Conservation (phyloP, 306 rosid genomes). For the Boehmeria nivea region DNA sequence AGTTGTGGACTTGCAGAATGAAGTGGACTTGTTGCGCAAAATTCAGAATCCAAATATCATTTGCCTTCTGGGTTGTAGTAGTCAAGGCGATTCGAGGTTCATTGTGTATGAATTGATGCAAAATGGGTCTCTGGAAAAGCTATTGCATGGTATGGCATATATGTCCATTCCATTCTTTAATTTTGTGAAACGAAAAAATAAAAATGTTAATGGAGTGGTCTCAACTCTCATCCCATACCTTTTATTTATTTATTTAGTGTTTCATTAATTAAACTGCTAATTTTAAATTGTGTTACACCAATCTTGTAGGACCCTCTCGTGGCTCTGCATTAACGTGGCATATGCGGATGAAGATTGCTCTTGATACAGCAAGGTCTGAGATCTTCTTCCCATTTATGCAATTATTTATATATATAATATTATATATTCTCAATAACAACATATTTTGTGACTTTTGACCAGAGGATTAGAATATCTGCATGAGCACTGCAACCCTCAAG, state of each 20-base stretch:
- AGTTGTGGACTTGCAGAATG: conserved; percentile 56
- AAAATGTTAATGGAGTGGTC: neutral
- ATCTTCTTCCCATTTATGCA: conserved; percentile 11
- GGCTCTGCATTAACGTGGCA: conserved; percentile 84
- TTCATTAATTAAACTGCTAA: neutral
- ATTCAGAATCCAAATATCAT: conserved; percentile 78
- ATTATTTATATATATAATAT: neutral
- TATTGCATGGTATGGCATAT: conserved; percentile 65
- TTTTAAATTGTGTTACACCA: neutral
- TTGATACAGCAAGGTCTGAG: conserved; percentile 77
- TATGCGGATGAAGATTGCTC: conserved; percentile 93
- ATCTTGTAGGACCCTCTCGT: conserved; percentile 61
- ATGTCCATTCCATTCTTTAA: conserved; percentile 1
- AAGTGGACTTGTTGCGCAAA: conserved; percentile 65
- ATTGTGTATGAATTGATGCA: conserved; percentile 80
- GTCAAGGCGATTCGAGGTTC: conserved; percentile 45
- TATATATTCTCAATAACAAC: conserved; percentile 15
- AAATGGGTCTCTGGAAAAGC: conserved; percentile 82
- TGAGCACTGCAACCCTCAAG: conserved; percentile 74
- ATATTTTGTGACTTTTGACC: conserved; percentile 33
- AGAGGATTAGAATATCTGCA: conserved; percentile 93
- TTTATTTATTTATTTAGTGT: neutral
- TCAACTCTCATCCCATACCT: conserved; percentile 3
- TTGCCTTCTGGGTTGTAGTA: conserved; percentile 64
- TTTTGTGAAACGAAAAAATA: neutral